Percentiles rank a stretch among this genome's conserved stretches.
Evolutionary conservation across 208 protist species (phyloP).

Genomic region (Leishmania amazonensis): DNA sequence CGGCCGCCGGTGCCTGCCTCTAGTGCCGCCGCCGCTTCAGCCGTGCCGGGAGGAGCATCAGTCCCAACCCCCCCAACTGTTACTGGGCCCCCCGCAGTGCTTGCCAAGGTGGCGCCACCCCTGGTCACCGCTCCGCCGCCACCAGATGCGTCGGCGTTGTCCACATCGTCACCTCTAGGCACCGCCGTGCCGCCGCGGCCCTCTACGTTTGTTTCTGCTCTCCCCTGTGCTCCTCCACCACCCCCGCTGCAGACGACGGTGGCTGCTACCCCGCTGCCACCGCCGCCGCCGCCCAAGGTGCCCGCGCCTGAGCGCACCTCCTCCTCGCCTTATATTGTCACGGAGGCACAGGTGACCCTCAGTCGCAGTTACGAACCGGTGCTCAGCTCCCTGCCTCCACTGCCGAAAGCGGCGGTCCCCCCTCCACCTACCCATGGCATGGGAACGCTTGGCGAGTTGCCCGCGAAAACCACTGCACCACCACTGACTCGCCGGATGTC

Average conservation of each 20-base stretch:
- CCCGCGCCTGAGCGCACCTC: neutral
- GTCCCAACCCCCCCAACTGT: neutral
- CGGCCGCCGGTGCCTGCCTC: neutral
- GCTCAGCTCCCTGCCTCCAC: constrained; percentile 22
- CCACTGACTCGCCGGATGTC: constrained; percentile 25
- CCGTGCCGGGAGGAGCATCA: constrained; percentile 1
- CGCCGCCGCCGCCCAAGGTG: constrained; percentile 5
- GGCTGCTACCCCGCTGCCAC: constrained; percentile 7
- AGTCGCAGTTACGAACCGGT: constrained; percentile 54
- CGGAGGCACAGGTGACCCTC: constrained; percentile 22
- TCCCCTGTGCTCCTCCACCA: neutral
- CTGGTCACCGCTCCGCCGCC: neutral
- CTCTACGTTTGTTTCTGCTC: constrained; percentile 1
- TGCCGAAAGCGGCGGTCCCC: constrained; percentile 10
- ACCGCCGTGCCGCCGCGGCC: constrained; percentile 3
- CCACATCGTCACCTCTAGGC: constrained; percentile 5
- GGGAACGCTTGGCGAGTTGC: neutral
- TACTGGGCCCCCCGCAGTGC: neutral
- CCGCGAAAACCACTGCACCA: constrained; percentile 3
- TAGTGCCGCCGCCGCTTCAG: neutral
- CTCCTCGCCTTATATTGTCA: constrained; percentile 7
- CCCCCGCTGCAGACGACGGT: neutral
- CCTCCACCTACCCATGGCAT: neutral
- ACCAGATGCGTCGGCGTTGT: neutral
- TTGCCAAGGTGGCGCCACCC: neutral